These are phyloP conservation scores for Metschnikowia reukaufii DNA, from an alignment of 805 yeast genomes.

Conservation along the genomic window DNA sequence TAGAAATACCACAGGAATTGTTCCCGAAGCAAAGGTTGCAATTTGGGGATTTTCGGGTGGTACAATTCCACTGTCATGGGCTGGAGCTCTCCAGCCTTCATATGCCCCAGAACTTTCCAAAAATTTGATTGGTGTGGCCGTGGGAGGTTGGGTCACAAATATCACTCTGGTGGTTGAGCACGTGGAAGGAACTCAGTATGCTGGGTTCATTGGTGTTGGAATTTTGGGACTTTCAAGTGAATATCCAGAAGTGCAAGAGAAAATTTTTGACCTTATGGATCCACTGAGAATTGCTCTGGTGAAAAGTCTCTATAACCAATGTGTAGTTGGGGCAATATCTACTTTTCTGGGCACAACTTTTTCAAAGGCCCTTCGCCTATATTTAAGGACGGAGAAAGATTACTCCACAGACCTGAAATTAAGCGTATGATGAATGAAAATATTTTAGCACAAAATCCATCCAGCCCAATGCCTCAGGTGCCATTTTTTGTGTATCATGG, in stretches of 20 bases:
- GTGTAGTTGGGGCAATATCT: neutral
- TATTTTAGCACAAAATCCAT: constrained; percentile 7
- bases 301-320: neutral
- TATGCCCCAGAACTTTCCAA: constrained; percentile 35
- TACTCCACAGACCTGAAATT: constrained; percentile 9
- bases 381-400: constrained; percentile 7
- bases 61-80: constrained; percentile 39
- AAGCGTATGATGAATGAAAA: constrained; percentile 6
- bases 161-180: constrained; percentile 27
- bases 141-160: constrained; percentile 39
- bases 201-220: constrained; percentile 33
- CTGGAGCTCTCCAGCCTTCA: constrained; percentile 34
- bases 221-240: constrained; percentile 33
- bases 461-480: constrained; percentile 22
- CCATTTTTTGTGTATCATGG: constrained; percentile 30
- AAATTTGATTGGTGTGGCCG: constrained; percentile 30
- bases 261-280: neutral
- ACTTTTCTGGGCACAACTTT: neutral
- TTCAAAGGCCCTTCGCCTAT: constrained; percentile 12
- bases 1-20: constrained; percentile 21
- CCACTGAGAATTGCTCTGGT: neutral
- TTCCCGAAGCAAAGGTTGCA: constrained; percentile 21
- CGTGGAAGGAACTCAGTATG: constrained; percentile 26
- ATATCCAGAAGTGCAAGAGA: constrained; percentile 26
- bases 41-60: constrained; percentile 44